phyloP scores from a whole-genome alignment of 2,329 filamentous ascomycete species.

The Chaetomium globosum region DNA sequence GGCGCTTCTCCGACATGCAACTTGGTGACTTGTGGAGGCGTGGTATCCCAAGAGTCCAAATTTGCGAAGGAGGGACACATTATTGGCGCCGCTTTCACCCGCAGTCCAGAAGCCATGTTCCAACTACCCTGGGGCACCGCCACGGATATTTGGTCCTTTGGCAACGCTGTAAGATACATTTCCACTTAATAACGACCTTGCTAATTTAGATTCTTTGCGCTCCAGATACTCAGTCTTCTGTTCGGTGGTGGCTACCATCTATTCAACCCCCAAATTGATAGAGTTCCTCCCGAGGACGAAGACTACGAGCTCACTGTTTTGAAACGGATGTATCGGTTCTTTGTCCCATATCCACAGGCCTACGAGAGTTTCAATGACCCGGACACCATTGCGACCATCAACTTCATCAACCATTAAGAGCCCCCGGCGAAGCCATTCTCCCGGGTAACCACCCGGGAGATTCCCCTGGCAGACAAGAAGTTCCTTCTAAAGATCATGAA shows the following conservation, averaged over 20 bases:
- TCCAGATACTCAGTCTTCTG: constrained; percentile 35
- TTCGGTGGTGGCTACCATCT: constrained; percentile 37
- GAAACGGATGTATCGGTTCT: constrained; percentile 36
- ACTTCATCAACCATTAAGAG: constrained; percentile 33
- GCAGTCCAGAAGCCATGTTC: constrained; percentile 37
- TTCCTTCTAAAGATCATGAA: constrained; percentile 39
- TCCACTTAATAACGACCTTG: neutral
- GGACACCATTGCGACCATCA: constrained; percentile 30
- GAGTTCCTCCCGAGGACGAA: constrained; percentile 31
- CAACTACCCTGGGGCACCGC: constrained; percentile 35
- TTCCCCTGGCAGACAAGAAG: constrained; percentile 35
- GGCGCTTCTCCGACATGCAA: constrained; percentile 38
- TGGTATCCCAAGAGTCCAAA: constrained; percentile 32
- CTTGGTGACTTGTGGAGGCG: constrained; percentile 38
- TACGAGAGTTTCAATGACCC: constrained; percentile 32
- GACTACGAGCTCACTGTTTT: constrained; percentile 36
- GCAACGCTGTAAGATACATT: constrained; percentile 27
- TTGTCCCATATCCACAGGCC: constrained; percentile 34
- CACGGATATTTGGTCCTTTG: constrained; percentile 40
- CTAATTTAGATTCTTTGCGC: neutral
- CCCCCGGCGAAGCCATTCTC: constrained; percentile 35
- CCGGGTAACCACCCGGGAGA: constrained; percentile 29
- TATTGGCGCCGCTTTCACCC: constrained; percentile 35
- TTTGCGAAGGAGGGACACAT: constrained; percentile 35
- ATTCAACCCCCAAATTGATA: constrained; percentile 35